These are phyloP conservation scores for Pelagophyceae sp. DNA, from an alignment of 352 stramenopile species.

Conservation along the genomic window DNA sequence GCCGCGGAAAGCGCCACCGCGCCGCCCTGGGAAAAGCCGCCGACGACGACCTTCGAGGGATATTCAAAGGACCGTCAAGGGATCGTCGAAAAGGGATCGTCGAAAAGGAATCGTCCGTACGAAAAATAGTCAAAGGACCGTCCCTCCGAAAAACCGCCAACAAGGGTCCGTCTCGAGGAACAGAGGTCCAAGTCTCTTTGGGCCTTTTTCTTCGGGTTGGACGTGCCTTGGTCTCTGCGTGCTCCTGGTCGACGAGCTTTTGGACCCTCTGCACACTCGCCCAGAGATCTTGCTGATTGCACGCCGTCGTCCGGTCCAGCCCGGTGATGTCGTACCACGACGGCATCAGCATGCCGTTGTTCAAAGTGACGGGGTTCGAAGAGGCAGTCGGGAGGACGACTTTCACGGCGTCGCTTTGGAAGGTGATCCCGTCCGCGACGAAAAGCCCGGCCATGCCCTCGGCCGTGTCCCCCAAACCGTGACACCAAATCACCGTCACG, in stretches of 20 bases:
- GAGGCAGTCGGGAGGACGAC: conserved; percentile 67
- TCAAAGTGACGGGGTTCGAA: conserved; percentile 80
- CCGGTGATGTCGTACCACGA: conserved; percentile 89
- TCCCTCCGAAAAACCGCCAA: too few species aligned
- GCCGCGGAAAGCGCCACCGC: neutral
- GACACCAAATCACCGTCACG: conserved; percentile 25
- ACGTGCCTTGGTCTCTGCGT: too few species aligned
- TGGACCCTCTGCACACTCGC: too few species aligned
- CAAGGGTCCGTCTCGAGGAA: too few species aligned
- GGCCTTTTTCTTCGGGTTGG: too few species aligned
- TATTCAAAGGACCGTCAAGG: too few species aligned
- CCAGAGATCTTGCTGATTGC: conserved; percentile 69
- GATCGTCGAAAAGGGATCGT: too few species aligned
- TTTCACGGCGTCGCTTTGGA: neutral
- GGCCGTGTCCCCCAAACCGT: conserved; percentile 80
- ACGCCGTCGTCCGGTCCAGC: conserved; percentile 65
- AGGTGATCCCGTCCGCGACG: neutral
- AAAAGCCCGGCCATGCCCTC: conserved; percentile 31
- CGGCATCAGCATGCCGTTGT: conserved; percentile 83
- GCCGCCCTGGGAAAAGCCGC: neutral
- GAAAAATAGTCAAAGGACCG: too few species aligned
- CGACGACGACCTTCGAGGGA: neutral
- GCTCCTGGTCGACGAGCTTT: too few species aligned
- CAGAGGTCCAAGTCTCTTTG: too few species aligned
- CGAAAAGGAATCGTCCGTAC: too few species aligned